These are phyloP conservation scores for Selaginella moellendorffii DNA, from an alignment of 75 land plant species.

Conservation along the genomic window DNA sequence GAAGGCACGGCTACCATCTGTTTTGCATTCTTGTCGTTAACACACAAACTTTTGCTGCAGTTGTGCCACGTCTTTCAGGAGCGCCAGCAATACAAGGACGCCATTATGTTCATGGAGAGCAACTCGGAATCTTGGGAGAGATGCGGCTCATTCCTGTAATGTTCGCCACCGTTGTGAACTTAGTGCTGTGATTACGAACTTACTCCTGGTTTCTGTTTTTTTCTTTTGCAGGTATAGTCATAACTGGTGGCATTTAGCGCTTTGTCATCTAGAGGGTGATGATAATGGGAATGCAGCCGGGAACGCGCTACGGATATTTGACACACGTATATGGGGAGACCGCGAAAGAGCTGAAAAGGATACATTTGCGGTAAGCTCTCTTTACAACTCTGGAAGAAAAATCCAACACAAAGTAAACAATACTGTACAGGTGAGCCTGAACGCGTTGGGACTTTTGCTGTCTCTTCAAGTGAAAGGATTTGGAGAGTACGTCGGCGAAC, in stretches of 20 bases:
- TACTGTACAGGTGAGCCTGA: conserved; percentile 49
- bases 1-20: background rate
- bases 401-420: background rate
- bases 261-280: conserved; percentile 62
- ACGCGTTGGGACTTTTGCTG: conserved; percentile 75
- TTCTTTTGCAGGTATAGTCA: conserved; percentile 54
- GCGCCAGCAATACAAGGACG: conserved; percentile 65
- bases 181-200: conserved; percentile 10
- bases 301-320: conserved; percentile 53
- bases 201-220: background rate
- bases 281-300: conserved; percentile 19
- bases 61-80: conserved; percentile 78
- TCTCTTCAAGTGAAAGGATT: conserved; percentile 42
- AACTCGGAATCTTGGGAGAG: conserved; percentile 52
- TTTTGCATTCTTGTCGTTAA: conserved; percentile 1
- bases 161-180: background rate
- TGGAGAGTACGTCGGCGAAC: conserved; percentile 20
- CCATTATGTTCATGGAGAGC: conserved; percentile 61
- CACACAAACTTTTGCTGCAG: conserved; percentile 31
- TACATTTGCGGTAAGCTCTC: conserved; percentile 30
- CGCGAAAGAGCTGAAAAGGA: conserved; percentile 33
- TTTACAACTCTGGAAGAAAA: background rate
- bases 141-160: conserved; percentile 73
- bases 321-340: conserved; percentile 44
- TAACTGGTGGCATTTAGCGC: conserved; percentile 98